Base-by-base conservation (phyloP, 345 rosid genomes). In the Murraya paniculata region DNA sequence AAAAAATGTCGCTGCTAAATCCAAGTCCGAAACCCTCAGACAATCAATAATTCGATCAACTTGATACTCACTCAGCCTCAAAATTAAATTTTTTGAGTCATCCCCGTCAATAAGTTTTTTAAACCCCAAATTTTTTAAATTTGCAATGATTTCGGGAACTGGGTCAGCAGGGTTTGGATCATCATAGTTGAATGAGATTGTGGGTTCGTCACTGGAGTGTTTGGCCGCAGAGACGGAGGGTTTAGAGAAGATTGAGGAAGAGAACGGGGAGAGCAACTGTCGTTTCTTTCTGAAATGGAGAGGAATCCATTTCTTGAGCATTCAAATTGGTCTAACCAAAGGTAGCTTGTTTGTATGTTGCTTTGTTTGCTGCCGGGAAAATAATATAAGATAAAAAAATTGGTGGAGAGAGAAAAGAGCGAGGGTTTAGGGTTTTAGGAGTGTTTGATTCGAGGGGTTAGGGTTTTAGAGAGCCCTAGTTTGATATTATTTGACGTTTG, bases 1-100 rank as follows among this genome's bases (percentile, higher is more conserved):
- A 83, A 83, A 91, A 86, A 91, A 91, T 77, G 73, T 79, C 62
- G 88, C 81, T 0, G 88, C 89, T 67, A 76, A 85, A 79, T 88
- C 91, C 36, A 90, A 80, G 77, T 81, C 82, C 62, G 83, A 83
- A 53, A n/a, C 33, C 79, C 81, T 85, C 88, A 93, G 38, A 75
- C 30, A 79, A 69, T 65, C 39, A 45, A 93, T 84, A 18, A 89
- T 84, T 10, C 55, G 81, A 77, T 90, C 92, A 19, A 90, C 84
- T 30, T 90, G 92, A 57, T 55, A 22, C 31, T 80, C 86, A 27
- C n/a, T 83, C 83, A 93, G 79, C 66, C 35, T 82, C 19, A 82
- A 78, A 74, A 85, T 71, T 22, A 88, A 18, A 70, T 77, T 77
- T 78, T 64, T 82, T 31, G 90, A 86, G 36, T 77, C 74, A 70